These are phyloP conservation scores for Hypoxylon sp. DNA, from an alignment of 2,329 filamentous ascomycete species.

Conservation along the genomic window DNA sequence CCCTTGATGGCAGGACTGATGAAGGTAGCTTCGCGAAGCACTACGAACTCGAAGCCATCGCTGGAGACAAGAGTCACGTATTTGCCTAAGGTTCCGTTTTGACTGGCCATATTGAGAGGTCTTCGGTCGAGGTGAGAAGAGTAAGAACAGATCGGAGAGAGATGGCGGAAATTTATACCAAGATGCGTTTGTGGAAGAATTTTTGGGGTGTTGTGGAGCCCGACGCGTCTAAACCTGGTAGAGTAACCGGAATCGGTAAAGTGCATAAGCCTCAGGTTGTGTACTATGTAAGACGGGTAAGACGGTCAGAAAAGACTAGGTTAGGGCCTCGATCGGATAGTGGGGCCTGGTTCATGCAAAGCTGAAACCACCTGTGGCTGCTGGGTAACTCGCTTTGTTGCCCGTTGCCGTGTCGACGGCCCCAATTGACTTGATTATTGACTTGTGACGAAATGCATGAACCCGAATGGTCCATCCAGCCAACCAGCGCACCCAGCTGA, in stretches of 20 bases:
- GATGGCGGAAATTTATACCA: slow-evolving; percentile 3
- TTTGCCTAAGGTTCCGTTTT: slow-evolving; percentile 59
- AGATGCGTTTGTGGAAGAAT: slow-evolving; percentile 37
- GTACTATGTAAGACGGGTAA: not conserved
- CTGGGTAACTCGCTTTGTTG: not conserved
- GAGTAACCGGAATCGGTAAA: slow-evolving; percentile 1
- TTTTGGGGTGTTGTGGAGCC: slow-evolving; percentile 32
- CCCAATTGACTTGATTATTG: slow-evolving; percentile 44
- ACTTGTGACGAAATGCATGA: slow-evolving; percentile 49
- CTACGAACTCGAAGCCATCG: slow-evolving; percentile 81
- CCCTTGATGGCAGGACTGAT: slow-evolving; percentile 78
- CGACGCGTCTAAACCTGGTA: slow-evolving; percentile 6
- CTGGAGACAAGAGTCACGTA: slow-evolving; percentile 82
- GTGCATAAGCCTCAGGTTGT: not conserved
- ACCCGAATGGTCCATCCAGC: slow-evolving; percentile 29
- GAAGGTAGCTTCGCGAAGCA: slow-evolving; percentile 76
- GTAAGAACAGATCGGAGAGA: not conserved
- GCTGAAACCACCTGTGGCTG: slow-evolving; percentile 30
- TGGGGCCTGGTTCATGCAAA: slow-evolving; percentile 21
- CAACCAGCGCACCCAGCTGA: slow-evolving; percentile 35
- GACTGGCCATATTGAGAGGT: slow-evolving; percentile 42
- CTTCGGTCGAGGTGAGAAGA: slow-evolving; percentile 2
- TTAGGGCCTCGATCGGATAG: slow-evolving; percentile 7
- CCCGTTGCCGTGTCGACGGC: slow-evolving; percentile 49
- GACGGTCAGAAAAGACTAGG: too few relatives aligned